Evolutionary conservation across 2,329 filamentous ascomycete species (phyloP).

Genomic region (Didymella glomerata): DNA sequence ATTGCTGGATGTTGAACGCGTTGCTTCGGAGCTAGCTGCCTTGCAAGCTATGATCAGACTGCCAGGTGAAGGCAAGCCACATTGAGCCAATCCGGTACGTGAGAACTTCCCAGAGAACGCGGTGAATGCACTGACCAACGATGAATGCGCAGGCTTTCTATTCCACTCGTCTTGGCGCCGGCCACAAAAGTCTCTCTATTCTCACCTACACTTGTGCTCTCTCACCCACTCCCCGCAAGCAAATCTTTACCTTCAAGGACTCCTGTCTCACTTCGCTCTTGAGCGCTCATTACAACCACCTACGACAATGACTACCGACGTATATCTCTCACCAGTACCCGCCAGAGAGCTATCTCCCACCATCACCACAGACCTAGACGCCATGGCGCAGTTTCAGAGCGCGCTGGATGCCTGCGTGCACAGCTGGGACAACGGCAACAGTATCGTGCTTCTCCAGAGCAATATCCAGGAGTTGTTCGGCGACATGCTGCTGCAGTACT

Average conservation of each 20-base stretch:
- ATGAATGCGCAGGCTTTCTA: constrained; percentile 26
- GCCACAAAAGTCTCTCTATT: constrained; percentile 14
- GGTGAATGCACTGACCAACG: constrained; percentile 30
- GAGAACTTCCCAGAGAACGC: too few species aligned
- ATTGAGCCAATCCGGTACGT: too few species aligned
- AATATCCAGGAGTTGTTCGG: constrained; percentile 26
- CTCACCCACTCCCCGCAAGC: background rate
- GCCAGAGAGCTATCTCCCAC: background rate
- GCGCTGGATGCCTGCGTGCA: constrained; percentile 20
- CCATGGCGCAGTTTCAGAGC: constrained; percentile 18
- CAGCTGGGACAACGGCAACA: constrained; percentile 15
- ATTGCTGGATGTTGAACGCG: too few species aligned
- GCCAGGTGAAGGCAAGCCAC: too few species aligned
- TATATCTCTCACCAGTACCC: constrained; percentile 8
- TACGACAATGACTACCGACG: constrained; percentile 16
- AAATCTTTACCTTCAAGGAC: background rate
- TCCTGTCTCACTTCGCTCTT: background rate
- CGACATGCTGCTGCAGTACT: constrained; percentile 17
- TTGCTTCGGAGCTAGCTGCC: too few species aligned
- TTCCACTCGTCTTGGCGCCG: constrained; percentile 21
- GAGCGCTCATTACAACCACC: background rate
- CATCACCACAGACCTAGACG: constrained; percentile 4
- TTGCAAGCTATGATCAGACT: too few species aligned
- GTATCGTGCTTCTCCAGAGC: constrained; percentile 14
- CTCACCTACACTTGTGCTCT: constrained; percentile 4